Percentiles rank a stretch among this genome's conserved stretches.
These are phyloP conservation scores for Zygnema circumcarinatum DNA, from an alignment of 139 green algal genomes.

Conservation along the genomic window DNA sequence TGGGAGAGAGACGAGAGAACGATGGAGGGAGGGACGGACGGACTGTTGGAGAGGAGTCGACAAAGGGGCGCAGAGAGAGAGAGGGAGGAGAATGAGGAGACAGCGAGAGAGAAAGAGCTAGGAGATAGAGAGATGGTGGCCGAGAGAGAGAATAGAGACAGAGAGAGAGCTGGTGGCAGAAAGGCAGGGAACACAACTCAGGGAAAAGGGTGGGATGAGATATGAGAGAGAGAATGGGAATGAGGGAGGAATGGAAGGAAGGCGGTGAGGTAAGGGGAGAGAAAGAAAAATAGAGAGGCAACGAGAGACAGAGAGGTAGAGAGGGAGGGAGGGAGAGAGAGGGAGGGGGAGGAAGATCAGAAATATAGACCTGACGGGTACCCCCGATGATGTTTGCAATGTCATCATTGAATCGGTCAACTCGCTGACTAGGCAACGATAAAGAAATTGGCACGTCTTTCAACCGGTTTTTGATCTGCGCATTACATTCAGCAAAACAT, in stretches of 20 bases:
- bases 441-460: constrained; percentile 75
- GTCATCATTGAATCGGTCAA: constrained; percentile 81
- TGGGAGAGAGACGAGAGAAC: too few relatives aligned
- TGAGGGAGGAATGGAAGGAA: background rate
- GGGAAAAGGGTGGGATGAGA: background rate
- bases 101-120: background rate
- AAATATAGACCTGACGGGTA: constrained; percentile 16
- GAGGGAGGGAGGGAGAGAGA: background rate
- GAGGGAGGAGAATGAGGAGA: too few relatives aligned
- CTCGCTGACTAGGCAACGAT: constrained; percentile 73
- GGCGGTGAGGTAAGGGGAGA: background rate
- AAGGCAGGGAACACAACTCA: background rate
- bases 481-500: background rate
- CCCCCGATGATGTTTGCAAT: constrained; percentile 77
- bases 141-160: background rate
- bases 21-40: too few relatives aligned
- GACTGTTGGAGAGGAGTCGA: too few relatives aligned
- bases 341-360: background rate
- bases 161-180: constrained; percentile 1
- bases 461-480: constrained; percentile 78
- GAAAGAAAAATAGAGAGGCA: too few relatives aligned
- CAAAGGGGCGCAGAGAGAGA: too few relatives aligned
- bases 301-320: too few relatives aligned
- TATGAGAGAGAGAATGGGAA: background rate
- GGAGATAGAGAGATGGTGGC: background rate